Evolutionary conservation across 345 rosid genomes (phyloP).

Genomic region (Mallotus nudiflorus): DNA sequence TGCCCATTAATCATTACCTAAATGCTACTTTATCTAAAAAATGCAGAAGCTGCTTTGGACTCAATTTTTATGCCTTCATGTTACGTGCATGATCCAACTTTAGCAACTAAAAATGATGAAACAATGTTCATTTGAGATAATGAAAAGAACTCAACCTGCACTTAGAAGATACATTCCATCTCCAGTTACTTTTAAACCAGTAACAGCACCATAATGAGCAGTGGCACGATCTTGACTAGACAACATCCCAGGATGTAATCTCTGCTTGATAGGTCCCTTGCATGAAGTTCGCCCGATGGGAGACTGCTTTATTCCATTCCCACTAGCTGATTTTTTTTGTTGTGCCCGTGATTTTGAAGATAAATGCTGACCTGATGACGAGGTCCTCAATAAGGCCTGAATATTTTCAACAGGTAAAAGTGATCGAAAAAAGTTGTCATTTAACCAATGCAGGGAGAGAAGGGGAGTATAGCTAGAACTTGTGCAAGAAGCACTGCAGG

Average conservation of each 20-base stretch:
- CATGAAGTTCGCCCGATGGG: slow-evolving; percentile 45
- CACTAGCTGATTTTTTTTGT: slow-evolving; percentile 49
- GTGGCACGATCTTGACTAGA: slow-evolving; percentile 80
- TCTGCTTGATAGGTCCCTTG: slow-evolving; percentile 59
- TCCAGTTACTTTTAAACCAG: slow-evolving; percentile 75
- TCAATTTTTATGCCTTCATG: neutral
- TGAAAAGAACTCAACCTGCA: slow-evolving; percentile 57
- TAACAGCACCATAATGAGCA: slow-evolving; percentile 94
- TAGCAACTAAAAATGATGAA: neutral
- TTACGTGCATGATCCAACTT: neutral
- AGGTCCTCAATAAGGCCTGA: slow-evolving; percentile 54
- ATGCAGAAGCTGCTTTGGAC: neutral
- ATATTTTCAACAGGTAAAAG: neutral
- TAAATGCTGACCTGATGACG: slow-evolving; percentile 38
- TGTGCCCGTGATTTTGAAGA: slow-evolving; percentile 38
- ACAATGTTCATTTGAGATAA: too few species aligned
- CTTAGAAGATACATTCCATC: slow-evolving; percentile 96
- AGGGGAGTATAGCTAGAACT: neutral
- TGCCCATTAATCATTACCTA: neutral
- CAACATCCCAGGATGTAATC: slow-evolving; percentile 86
- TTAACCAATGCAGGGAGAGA: neutral
- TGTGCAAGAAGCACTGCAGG: neutral
- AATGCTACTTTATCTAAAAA: neutral
- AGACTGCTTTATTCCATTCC: slow-evolving; percentile 60
- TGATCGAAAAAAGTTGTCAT: neutral